Percentiles rank a stretch among this genome's conserved stretches.
phyloP scores from a whole-genome alignment of 2,329 filamentous ascomycete species.

The Calonectria hongkongensis region DNA sequence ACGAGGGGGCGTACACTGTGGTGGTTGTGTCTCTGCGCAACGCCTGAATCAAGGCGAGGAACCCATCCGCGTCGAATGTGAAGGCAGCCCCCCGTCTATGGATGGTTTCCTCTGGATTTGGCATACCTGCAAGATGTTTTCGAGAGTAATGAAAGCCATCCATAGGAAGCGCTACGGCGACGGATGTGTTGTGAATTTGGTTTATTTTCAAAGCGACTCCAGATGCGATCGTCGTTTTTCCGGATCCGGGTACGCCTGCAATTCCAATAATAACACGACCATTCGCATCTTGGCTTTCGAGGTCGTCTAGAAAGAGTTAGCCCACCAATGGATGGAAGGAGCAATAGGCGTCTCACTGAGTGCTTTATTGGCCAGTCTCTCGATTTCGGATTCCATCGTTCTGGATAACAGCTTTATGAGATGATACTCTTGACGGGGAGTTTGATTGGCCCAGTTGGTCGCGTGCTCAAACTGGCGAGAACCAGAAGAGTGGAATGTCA shows the following conservation, averaged over 20 bases:
- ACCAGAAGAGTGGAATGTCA: too few relatives aligned
- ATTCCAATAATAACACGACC: slow-evolving; percentile 10
- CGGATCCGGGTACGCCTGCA: slow-evolving; percentile 5
- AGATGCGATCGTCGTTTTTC: slow-evolving; percentile 3
- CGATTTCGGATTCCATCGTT: slow-evolving; percentile 11
- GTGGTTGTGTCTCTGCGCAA: neutral
- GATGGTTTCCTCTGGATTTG: slow-evolving; percentile 17
- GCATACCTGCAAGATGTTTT: slow-evolving; percentile 16
- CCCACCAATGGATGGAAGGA: too few relatives aligned
- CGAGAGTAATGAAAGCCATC: slow-evolving; percentile 26
- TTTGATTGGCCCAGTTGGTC: neutral
- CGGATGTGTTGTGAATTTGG: neutral
- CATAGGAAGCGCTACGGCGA: neutral
- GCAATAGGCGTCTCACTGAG: neutral
- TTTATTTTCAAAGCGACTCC: slow-evolving; percentile 1
- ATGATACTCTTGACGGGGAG: neutral
- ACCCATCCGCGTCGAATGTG: slow-evolving; percentile 25
- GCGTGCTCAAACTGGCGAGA: too few relatives aligned
- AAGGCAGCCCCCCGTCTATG: slow-evolving; percentile 31
- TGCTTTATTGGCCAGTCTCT: slow-evolving; percentile 8
- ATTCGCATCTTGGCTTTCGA: neutral
- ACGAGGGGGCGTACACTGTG: neutral
- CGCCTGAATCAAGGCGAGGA: neutral
- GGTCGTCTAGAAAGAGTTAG: neutral
- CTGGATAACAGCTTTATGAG: neutral